A percentile compares a stretch with the other conserved stretches of the same genome.
phyloP scores from a whole-genome alignment of 495 filamentous ascomycete genomes.

The Xylaria flabelliformis region DNA sequence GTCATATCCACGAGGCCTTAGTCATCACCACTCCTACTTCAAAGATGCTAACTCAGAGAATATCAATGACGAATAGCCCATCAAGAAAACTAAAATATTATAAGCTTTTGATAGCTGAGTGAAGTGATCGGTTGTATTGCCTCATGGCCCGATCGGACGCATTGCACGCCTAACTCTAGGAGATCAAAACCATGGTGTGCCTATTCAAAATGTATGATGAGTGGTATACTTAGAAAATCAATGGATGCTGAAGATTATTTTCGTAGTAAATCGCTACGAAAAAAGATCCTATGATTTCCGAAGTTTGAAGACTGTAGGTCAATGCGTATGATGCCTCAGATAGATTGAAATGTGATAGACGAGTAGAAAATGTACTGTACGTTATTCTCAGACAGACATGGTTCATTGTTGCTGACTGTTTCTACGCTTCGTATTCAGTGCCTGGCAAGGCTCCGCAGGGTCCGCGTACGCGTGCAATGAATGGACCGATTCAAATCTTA shows the following conservation, averaged over 20 bases:
- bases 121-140: background rate
- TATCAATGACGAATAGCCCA: background rate
- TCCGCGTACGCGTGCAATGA: too few species aligned
- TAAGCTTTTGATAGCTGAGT: background rate
- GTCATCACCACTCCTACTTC: background rate
- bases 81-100: background rate
- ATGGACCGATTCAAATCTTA: background rate
- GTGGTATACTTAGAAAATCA: background rate
- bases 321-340: conserved; percentile 3
- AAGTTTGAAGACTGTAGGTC: background rate
- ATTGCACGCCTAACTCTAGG: background rate
- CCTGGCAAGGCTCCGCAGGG: too few species aligned
- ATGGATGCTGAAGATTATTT: background rate
- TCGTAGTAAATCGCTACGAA: background rate
- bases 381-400: background rate
- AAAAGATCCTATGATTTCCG: background rate
- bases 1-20: background rate
- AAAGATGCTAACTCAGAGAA: background rate
- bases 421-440: background rate
- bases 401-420: conserved; percentile 3
- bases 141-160: background rate
- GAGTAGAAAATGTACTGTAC: background rate
- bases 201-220: background rate
- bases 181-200: background rate
- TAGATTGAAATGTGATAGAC: background rate